Evolutionary conservation across 2,329 filamentous ascomycete species (phyloP).

Genomic region (Teratosphaeriaceae sp.): DNA sequence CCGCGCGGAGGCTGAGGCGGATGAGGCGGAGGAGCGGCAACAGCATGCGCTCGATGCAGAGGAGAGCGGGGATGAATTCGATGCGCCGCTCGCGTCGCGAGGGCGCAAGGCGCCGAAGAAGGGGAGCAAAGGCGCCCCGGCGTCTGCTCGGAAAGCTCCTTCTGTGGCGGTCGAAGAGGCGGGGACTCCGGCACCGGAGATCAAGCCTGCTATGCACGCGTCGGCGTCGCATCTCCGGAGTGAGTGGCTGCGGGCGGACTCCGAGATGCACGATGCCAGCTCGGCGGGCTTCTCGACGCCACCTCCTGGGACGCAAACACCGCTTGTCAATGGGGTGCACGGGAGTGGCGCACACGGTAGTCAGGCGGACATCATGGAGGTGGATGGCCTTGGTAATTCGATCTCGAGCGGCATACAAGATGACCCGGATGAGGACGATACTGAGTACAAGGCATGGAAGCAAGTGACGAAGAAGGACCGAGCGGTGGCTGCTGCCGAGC

Average conservation of each 20-base stretch:
- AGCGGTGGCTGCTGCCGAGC: slow-evolving; percentile 76
- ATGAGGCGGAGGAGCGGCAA: slow-evolving; percentile 59
- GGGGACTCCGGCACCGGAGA: slow-evolving; percentile 63
- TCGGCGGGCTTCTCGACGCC: slow-evolving; percentile 81
- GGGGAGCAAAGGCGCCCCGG: slow-evolving; percentile 55
- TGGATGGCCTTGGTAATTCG: slow-evolving; percentile 64
- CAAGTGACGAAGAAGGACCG: slow-evolving; percentile 97
- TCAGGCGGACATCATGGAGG: slow-evolving; percentile 79
- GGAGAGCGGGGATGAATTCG: slow-evolving; percentile 72
- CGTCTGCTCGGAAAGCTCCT: slow-evolving; percentile 24
- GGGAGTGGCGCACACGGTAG: slow-evolving; percentile 54
- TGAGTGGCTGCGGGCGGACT: slow-evolving; percentile 56
- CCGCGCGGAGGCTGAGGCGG: slow-evolving; percentile 79
- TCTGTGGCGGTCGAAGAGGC: slow-evolving; percentile 62
- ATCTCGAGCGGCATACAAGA: slow-evolving; percentile 62
- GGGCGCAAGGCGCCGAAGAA: slow-evolving; percentile 82
- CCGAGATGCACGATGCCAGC: slow-evolving; percentile 68
- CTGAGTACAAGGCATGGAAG: slow-evolving; percentile 96
- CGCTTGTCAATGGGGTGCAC: slow-evolving; percentile 60
- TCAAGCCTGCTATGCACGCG: slow-evolving; percentile 56
- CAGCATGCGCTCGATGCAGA: slow-evolving; percentile 81
- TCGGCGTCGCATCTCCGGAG: slow-evolving; percentile 46
- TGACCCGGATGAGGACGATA: slow-evolving; percentile 77
- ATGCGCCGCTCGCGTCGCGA: slow-evolving; percentile 69
- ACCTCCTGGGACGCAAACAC: slow-evolving; percentile 64